A percentile compares a stretch with the other conserved stretches of the same genome.
Evolutionary conservation across 2,329 filamentous ascomycete genomes (phyloP).

Genomic region (Claviceps monticola): DNA sequence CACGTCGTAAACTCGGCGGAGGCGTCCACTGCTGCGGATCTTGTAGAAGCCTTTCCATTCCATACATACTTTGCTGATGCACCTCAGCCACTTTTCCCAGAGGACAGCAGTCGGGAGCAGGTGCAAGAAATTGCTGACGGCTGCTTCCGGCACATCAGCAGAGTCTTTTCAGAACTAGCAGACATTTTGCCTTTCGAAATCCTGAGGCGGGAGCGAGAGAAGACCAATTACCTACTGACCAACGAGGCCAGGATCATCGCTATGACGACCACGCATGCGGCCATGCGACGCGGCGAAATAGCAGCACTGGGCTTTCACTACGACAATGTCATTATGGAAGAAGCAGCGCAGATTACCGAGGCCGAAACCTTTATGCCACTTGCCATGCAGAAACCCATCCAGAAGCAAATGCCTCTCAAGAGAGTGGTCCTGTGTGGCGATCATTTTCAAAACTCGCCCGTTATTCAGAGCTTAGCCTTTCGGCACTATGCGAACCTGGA

Average conservation of each 20-base stretch:
- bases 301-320: slow-evolving; percentile 88
- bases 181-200: slow-evolving; percentile 95
- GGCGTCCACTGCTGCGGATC: slow-evolving; percentile 41
- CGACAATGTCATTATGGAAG: slow-evolving; percentile 96
- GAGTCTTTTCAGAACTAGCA: slow-evolving; percentile 82
- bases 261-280: slow-evolving; percentile 97
- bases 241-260: slow-evolving; percentile 96
- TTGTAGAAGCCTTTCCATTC: slow-evolving; percentile 73
- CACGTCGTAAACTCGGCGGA: slow-evolving; percentile 39
- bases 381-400: slow-evolving; percentile 70
- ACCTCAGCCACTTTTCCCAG: slow-evolving; percentile 71
- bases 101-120: slow-evolving; percentile 48
- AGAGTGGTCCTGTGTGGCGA: slow-evolving; percentile 88
- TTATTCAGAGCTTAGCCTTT: slow-evolving; percentile 90
- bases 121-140: slow-evolving; percentile 65
- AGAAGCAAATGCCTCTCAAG: slow-evolving; percentile 63
- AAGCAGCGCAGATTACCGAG: slow-evolving; percentile 95
- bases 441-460: slow-evolving; percentile 90
- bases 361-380: slow-evolving; percentile 93
- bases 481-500: slow-evolving; percentile 91
- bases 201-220: slow-evolving; percentile 73
- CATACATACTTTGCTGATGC: slow-evolving; percentile 75
- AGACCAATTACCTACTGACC: slow-evolving; percentile 86
- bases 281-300: slow-evolving; percentile 86
- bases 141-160: slow-evolving; percentile 77